phyloP scores from a whole-genome alignment of 768 basidiomycete species.

The Tremella mesenterica region DNA sequence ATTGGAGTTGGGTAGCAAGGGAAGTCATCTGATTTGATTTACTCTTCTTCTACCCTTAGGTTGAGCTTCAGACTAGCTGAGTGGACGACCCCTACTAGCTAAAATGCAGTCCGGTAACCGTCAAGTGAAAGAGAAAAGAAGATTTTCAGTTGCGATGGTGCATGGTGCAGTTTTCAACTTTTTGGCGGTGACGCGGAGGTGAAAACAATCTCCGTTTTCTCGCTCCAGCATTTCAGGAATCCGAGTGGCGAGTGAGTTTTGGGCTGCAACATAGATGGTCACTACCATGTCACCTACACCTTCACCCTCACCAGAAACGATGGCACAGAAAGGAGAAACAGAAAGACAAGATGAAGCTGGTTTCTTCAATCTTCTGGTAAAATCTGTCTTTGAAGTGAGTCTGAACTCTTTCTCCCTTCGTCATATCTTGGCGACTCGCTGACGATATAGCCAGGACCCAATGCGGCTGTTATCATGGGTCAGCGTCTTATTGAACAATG shows the following conservation, averaged over 20 bases:
- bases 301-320: not conserved
- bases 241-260: too few species aligned
- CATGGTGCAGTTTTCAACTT: too few species aligned
- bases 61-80: too few species aligned
- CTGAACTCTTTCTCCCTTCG: not conserved
- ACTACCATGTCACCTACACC: constrained; percentile 1
- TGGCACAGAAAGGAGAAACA: not conserved
- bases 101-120: too few species aligned
- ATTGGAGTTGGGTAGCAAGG: constrained; percentile 71
- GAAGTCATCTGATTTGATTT: too few species aligned
- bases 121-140: too few species aligned
- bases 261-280: constrained; percentile 1
- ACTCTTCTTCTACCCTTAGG: too few species aligned
- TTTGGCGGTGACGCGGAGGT: too few species aligned
- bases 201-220: too few species aligned
- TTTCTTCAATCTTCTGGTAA: constrained; percentile 31
- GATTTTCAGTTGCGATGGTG: too few species aligned
- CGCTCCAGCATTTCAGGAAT: too few species aligned
- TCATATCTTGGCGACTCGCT: not conserved
- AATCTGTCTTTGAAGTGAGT: constrained; percentile 40
- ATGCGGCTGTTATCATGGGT: constrained; percentile 38
- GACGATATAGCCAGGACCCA: constrained; percentile 33
- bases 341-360: constrained; percentile 9
- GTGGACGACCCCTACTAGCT: too few species aligned
- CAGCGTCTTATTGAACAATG: not conserved